Evolutionary conservation across 2,329 filamentous ascomycete genomes (phyloP), one percentile per base, ranked within the genome.

Genomic region (Volutella citrinella): DNA sequence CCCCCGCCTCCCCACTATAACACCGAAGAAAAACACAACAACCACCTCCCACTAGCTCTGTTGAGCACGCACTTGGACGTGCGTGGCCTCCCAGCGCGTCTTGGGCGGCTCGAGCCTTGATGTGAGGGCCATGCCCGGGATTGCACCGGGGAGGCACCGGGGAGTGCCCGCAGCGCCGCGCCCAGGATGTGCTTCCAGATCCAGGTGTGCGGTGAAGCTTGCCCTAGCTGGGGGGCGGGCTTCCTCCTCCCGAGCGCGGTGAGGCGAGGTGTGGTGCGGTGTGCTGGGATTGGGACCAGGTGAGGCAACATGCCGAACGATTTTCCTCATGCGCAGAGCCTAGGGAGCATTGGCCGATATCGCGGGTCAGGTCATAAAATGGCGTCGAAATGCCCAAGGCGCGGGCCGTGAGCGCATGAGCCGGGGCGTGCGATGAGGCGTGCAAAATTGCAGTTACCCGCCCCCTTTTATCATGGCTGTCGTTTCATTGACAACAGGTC

Each of bases 181-280:
- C 19, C 19, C 28, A 26, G 15, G 37, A 32, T 31, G 32, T 36
- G 32, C 30, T 40, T 36, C 42, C 29, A 42, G 46, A 35, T 34
- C 43, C 42, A 52, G 49, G 49, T 48, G 49, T 52, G 38, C 49
- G 49, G 49, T 52, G 49, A 51, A 38, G 19, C 13, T 26, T 21
- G 30, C 32, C 32, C 23, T 38, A 32, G 5, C 23, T 32, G 22
- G 27, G 20, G 21, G 19, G 35, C 38, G 45, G 41, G 34, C 27
- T 32, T 40, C 27, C 18, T 31, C 37, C 40, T 36, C 26, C 10
- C 41, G 31, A 28, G n/a, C n/a, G n/a, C n/a, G n/a, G n/a, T n/a
- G n/a, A n/a, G n/a, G n/a, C n/a, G n/a, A n/a, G n/a, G n/a, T n/a
- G n/a, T n/a, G n/a, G n/a, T n/a, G n/a, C n/a, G n/a, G n/a, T n/a